Conservation (phyloP, 2,329 filamentous ascomycete genomes). For the Westerdykella aurantiaca region DNA sequence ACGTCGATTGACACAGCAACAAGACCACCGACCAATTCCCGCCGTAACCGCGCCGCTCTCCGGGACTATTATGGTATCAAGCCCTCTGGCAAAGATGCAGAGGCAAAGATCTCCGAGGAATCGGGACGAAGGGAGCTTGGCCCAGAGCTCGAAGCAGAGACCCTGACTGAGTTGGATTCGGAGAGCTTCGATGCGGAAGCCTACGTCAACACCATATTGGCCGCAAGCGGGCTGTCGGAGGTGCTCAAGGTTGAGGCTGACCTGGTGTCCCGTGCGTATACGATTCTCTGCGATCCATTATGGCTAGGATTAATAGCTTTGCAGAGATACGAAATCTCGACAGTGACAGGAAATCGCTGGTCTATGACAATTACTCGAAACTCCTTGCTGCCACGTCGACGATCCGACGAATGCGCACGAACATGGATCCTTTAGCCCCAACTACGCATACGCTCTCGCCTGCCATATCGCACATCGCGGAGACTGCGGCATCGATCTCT, state of each 20-base stretch:
- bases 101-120: constrained; percentile 29
- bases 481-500: constrained; percentile 46
- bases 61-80: constrained; percentile 93
- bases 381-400: constrained; percentile 95
- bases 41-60: constrained; percentile 75
- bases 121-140: constrained; percentile 26
- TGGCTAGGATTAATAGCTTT: not conserved
- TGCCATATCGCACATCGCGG: constrained; percentile 69
- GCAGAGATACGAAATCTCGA: constrained; percentile 80
- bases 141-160: constrained; percentile 50
- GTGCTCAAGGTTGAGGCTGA: constrained; percentile 65
- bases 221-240: constrained; percentile 60
- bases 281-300: not conserved
- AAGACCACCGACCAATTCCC: constrained; percentile 37
- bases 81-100: constrained; percentile 32
- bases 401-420: constrained; percentile 79
- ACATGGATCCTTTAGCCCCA: constrained; percentile 73
- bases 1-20: constrained; percentile 56
- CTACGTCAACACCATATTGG: constrained; percentile 59
- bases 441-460: constrained; percentile 67
- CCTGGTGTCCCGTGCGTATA: constrained; percentile 50
- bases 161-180: constrained; percentile 63
- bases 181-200: constrained; percentile 65
- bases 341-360: constrained; percentile 91
- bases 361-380: constrained; percentile 98